Evolutionary conservation across 345 rosid species (phyloP), one percentile per base, ranked within the genome.

Genomic region (Garcia nutans): DNA sequence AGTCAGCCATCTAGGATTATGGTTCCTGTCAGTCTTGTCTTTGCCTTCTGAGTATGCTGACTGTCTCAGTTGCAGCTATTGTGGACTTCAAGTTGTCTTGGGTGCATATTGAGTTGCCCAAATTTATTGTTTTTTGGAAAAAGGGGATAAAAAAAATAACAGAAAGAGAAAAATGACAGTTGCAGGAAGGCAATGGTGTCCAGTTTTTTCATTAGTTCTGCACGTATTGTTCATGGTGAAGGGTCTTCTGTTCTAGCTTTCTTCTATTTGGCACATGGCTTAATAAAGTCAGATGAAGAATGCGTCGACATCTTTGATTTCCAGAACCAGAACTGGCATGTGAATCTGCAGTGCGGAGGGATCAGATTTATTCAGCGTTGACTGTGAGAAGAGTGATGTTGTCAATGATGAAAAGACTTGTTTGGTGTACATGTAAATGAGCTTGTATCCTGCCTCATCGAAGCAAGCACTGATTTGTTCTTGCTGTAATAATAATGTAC

Each of bases 1-100:
- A 61, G 78, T 73, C 76, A 22, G 73, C 70, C 64, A 16, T 26
- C 31, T 12, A 23, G 63, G 72, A 50, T 62, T 12, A 42, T 64
- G 55, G 70, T 50, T 28, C 61, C 58, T 7, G 37, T 69, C 64
- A 70, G 61, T 77, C 71, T 19, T 41, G 60, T 67, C 76, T 42
- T 62, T 24, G 50, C 64, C 74, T 54, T 73, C 37, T 33, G 65
- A 68, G 47, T 74, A 75, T 55, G 58, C 67, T 42, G 64, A 24
- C 44, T 16, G 23, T 24, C 63, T 72, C 16, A 57, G 71, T 57
- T 73, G 73, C 33, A 37, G 44, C 66, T 63, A 19, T 73, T 63
- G 60, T 64, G 72, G 77, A 64, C 22, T 76, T 66, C 45, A 44
- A 37, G 68, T 20, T 76, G 74, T 37, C n/a, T 31, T 22, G 37